A percentile compares a stretch with the other conserved stretches of the same genome.
These are phyloP conservation scores for Xylariaceae sp. DNA, from an alignment of 2,329 filamentous ascomycete genomes.

Conservation along the genomic window DNA sequence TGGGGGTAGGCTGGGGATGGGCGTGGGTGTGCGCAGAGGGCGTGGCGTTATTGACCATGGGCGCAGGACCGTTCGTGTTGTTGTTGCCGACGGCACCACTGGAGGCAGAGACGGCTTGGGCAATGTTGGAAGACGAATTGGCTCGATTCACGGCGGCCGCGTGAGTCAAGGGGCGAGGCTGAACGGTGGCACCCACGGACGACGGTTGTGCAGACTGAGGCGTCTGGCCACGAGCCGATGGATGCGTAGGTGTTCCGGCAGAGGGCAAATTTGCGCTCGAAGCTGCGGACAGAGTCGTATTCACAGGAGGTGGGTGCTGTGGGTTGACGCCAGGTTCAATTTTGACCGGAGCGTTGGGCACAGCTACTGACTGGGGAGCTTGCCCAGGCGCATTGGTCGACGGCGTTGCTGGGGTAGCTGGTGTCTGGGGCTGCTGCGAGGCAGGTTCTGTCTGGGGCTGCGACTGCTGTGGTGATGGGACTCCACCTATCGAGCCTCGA, in stretches of 20 bases:
- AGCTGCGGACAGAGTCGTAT: conserved; percentile 41
- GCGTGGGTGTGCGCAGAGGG: conserved; percentile 45
- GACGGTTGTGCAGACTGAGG: conserved; percentile 37
- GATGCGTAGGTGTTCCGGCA: conserved; percentile 47
- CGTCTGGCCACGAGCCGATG: conserved; percentile 45
- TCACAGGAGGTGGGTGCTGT: conserved; percentile 43
- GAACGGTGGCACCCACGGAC: conserved; percentile 16
- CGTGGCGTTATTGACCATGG: conserved; percentile 20
- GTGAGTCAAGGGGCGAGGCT: conserved; percentile 22
- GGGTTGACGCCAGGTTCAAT: conserved; percentile 30
- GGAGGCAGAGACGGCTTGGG: conserved; percentile 26
- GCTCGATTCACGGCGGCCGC: conserved; percentile 30
- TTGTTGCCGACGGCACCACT: conserved; percentile 17
- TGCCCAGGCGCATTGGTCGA: conserved; percentile 23
- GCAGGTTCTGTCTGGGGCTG: conserved; percentile 11
- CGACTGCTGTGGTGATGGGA: conserved; percentile 2
- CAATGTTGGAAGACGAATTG: conserved; percentile 28
- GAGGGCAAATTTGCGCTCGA: conserved; percentile 36
- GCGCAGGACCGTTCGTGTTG: conserved; percentile 23
- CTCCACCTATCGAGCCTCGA: conserved; percentile 6
- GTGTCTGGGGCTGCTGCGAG: conserved; percentile 18
- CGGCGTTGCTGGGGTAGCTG: conserved; percentile 22
- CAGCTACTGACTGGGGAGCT: conserved; percentile 18
- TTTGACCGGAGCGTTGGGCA: conserved; percentile 33
- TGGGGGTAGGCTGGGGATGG: conserved; percentile 41